Percentiles rank a stretch among this genome's conserved stretches.
phyloP scores from a whole-genome alignment of 2,329 filamentous ascomycete species.

The Byssothecium circinans region DNA sequence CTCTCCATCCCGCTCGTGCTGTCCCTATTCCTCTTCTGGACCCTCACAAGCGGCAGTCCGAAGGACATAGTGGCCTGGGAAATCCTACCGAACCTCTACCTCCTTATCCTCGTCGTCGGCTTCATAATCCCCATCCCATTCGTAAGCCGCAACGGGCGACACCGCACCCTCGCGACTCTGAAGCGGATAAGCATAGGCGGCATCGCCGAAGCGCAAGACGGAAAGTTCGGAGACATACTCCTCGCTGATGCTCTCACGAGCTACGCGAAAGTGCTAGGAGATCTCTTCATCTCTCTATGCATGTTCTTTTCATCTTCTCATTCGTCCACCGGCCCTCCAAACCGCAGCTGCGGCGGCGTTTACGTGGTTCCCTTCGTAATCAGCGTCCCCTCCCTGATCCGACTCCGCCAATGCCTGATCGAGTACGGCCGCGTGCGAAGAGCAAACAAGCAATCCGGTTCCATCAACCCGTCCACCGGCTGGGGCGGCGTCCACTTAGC shows the following conservation, averaged over 20 bases:
- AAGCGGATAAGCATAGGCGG: slow-evolving; percentile 81
- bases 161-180: slow-evolving; percentile 73
- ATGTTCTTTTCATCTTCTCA: slow-evolving; percentile 77
- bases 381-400: slow-evolving; percentile 79
- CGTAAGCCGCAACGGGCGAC: slow-evolving; percentile 69
- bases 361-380: slow-evolving; percentile 84
- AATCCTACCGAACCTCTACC: slow-evolving; percentile 82
- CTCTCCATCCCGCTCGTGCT: slow-evolving; percentile 70
- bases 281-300: slow-evolving; percentile 85
- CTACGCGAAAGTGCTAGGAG: slow-evolving; percentile 88
- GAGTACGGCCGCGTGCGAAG: slow-evolving; percentile 76
- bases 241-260: slow-evolving; percentile 93
- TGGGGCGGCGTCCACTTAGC: slow-evolving; percentile 87
- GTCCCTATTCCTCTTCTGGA: slow-evolving; percentile 83
- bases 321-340: slow-evolving; percentile 76
- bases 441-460: slow-evolving; percentile 47
- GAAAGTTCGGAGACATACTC: slow-evolving; percentile 92
- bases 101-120: slow-evolving; percentile 69
- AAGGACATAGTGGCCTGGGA: slow-evolving; percentile 75
- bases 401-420: slow-evolving; percentile 86
- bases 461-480: slow-evolving; percentile 52
- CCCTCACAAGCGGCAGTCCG: slow-evolving; percentile 70
- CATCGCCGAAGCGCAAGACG: slow-evolving; percentile 80
- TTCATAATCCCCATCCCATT: slow-evolving; percentile 74
- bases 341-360: slow-evolving; percentile 77